Evolutionary conservation across 495 filamentous ascomycete genomes (phyloP).

Genomic region (Neurospora sp.): DNA sequence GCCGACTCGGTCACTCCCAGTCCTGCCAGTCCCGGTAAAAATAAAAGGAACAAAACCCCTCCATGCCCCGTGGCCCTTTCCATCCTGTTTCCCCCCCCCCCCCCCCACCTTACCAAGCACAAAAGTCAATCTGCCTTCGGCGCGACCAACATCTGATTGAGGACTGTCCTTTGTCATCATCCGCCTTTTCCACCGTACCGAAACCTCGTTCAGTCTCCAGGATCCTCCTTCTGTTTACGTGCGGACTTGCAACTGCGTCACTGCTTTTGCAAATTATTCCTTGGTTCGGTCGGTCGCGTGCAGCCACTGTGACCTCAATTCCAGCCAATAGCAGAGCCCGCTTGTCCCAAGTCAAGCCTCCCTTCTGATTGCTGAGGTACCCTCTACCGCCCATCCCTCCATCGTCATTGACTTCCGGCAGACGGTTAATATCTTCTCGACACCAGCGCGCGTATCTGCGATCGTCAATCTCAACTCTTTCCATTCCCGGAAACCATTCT

Average conservation of each 20-base stretch:
- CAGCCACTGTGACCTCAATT: conserved; percentile 21
- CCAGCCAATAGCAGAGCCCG: background rate
- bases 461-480: background rate
- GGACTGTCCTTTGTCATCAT: background rate
- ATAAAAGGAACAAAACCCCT: conserved; percentile 1
- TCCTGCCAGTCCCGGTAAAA: background rate
- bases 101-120: background rate
- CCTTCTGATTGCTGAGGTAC: background rate
- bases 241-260: background rate
- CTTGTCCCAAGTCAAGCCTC: background rate
- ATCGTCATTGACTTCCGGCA: background rate
- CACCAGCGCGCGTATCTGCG: conserved; percentile 4
- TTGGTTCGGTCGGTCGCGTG: conserved; percentile 12
- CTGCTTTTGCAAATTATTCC: conserved; percentile 5
- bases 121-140: background rate
- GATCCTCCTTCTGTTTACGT: background rate
- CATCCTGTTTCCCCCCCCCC: background rate
- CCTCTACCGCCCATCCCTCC: background rate
- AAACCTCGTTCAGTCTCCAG: background rate
- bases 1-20: conserved; percentile 3
- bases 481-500: background rate
- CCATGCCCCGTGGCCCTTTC: background rate
- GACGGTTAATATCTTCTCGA: conserved; percentile 9
- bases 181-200: background rate
- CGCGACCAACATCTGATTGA: background rate